Evolutionary conservation across 2,329 filamentous ascomycete genomes (phyloP).

Genomic region (Sclerotiophoma versabilis): DNA sequence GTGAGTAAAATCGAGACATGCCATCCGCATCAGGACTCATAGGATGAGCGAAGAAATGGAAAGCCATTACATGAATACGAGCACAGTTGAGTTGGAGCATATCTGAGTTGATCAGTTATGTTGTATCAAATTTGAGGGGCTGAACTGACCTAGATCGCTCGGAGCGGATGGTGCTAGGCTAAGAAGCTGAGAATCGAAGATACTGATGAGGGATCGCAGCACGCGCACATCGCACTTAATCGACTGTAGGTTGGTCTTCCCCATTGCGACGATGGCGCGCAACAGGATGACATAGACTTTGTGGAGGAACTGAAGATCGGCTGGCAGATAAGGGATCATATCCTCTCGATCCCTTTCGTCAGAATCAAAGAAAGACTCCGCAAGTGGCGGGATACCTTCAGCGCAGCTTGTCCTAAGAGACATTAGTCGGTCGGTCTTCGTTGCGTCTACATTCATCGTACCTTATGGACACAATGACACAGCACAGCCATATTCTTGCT

Average conservation of each 20-base stretch:
- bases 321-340: conserved; percentile 40
- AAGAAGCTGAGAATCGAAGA: conserved; percentile 46
- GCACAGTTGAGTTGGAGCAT: conserved; percentile 45
- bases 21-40: conserved; percentile 38
- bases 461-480: conserved; percentile 48
- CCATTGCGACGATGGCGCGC: conserved; percentile 44
- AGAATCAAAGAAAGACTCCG: conserved; percentile 44
- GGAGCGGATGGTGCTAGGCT: conserved; percentile 39
- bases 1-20: conserved; percentile 40
- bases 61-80: conserved; percentile 45
- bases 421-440: conserved; percentile 16
- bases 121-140: not conserved
- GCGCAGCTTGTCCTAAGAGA: conserved; percentile 38
- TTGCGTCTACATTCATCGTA: conserved; percentile 13
- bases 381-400: conserved; percentile 46
- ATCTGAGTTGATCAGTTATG: conserved; percentile 32
- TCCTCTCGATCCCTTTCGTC: conserved; percentile 44
- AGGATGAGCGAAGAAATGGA: conserved; percentile 47
- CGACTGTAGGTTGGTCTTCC: conserved; percentile 43
- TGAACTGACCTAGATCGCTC: conserved; percentile 40
- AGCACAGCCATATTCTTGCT: conserved; percentile 48
- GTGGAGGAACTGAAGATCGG: conserved; percentile 43
- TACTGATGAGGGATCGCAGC: conserved; percentile 43
- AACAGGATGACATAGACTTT: conserved; percentile 45
- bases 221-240: conserved; percentile 40